phyloP scores from a whole-genome alignment of 2,329 filamentous ascomycete genomes.

The Pseudopyricularia javanii region DNA sequence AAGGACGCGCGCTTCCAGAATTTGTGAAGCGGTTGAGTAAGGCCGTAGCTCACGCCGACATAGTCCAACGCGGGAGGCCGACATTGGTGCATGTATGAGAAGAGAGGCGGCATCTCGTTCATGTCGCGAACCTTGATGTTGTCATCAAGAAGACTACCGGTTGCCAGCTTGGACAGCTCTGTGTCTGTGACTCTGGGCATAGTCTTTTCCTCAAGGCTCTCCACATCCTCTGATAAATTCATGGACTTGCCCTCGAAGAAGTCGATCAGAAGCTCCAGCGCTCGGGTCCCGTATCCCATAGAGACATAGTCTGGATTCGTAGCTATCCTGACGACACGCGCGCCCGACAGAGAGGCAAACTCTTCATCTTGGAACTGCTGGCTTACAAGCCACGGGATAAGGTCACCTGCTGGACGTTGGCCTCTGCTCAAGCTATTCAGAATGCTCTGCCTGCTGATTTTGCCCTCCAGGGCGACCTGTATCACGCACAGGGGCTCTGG shows the following conservation, averaged over 20 bases:
- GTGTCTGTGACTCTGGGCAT: conserved; percentile 72
- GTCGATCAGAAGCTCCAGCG: conserved; percentile 74
- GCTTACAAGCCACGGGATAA: conserved; percentile 95
- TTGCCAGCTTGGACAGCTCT: conserved; percentile 68
- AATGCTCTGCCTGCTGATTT: conserved; percentile 87
- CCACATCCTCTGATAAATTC: conserved; percentile 62
- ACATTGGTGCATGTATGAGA: conserved; percentile 75
- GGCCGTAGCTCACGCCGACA: conserved; percentile 85
- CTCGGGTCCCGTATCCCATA: conserved; percentile 90
- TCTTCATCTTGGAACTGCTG: conserved; percentile 98
- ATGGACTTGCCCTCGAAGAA: conserved; percentile 94
- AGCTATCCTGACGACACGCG: conserved; percentile 84
- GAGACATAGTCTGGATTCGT: conserved; percentile 86
- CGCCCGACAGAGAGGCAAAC: conserved; percentile 86
- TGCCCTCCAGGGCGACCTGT: conserved; percentile 86
- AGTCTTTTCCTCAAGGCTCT: conserved; percentile 39
- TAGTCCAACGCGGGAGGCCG: conserved; percentile 77
- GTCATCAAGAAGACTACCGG: conserved; percentile 67
- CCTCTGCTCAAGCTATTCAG: conserved; percentile 81
- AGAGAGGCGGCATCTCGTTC: conserved; percentile 82
- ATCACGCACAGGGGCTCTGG: conserved; percentile 92
- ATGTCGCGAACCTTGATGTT: conserved; percentile 86
- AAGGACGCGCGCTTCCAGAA: conserved; percentile 93
- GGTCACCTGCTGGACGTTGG: conserved; percentile 76
- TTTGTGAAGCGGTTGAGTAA: conserved; percentile 77